A percentile compares a stretch with the other conserved stretches of the same genome.
These are phyloP conservation scores for Botrytis aclada DNA, from an alignment of 2,329 filamentous ascomycete genomes.

Conservation along the genomic window DNA sequence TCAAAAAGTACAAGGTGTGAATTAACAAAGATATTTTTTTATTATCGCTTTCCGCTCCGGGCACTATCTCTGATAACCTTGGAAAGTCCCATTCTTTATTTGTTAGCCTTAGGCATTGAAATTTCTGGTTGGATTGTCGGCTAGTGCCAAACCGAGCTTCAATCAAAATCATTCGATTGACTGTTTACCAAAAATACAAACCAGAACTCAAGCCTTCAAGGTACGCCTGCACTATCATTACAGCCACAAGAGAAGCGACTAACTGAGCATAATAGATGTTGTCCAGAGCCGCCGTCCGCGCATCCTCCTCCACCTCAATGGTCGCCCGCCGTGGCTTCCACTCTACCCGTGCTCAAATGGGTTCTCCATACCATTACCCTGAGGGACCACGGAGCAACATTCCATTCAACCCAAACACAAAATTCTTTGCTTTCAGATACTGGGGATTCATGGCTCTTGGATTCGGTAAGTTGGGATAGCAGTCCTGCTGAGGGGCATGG, in stretches of 20 bases:
- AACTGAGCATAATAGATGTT: conserved; percentile 63
- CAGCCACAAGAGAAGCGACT: conserved; percentile 15
- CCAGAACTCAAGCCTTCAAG: conserved; percentile 23
- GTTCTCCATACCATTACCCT: conserved; percentile 95
- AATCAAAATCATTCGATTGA: conserved; percentile 27
- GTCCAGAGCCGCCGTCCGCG: conserved; percentile 64
- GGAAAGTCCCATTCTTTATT: neutral
- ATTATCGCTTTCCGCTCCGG: neutral
- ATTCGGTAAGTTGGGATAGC: conserved; percentile 46
- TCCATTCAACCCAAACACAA: conserved; percentile 93
- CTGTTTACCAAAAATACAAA: conserved; percentile 17
- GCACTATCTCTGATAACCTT: conserved; percentile 7
- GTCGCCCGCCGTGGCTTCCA: conserved; percentile 92
- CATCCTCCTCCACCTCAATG: conserved; percentile 59
- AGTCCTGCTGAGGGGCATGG: neutral
- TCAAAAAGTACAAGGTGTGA: conserved; percentile 14
- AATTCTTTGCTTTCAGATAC: conserved; percentile 79
- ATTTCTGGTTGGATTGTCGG: neutral
- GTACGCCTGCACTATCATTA: neutral
- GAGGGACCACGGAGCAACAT: conserved; percentile 94
- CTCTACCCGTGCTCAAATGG: conserved; percentile 79
- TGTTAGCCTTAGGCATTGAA: conserved; percentile 11
- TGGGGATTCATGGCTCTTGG: conserved; percentile 65
- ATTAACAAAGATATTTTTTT: conserved; percentile 17
- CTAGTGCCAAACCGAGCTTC: conserved; percentile 21